Evolutionary conservation across 1,284 basidiomycete genomes (phyloP).

Genomic region (Puccinia novopanici): DNA sequence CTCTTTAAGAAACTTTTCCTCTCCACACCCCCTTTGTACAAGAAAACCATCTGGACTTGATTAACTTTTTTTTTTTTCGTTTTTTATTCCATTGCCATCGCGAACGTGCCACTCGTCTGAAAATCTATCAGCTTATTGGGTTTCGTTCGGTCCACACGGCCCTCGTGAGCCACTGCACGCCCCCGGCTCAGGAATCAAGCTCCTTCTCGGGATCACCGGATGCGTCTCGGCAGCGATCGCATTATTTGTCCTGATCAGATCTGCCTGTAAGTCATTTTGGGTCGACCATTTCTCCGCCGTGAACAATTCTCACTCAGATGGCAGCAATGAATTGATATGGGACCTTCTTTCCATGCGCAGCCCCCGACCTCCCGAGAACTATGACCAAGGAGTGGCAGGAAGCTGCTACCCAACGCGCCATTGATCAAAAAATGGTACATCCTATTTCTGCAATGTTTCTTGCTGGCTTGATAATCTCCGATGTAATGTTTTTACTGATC

Average conservation of each 20-base stretch:
- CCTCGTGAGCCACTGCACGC: slow-evolving; percentile 50
- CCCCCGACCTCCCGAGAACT: slow-evolving; percentile 42
- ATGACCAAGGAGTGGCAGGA: slow-evolving; percentile 51
- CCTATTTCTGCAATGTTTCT: not conserved
- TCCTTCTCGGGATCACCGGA: slow-evolving; percentile 48
- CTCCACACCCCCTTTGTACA: too few species aligned
- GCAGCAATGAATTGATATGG: not conserved
- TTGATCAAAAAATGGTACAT: slow-evolving; percentile 50
- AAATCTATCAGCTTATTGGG: slow-evolving; percentile 41
- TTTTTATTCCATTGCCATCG: not conserved
- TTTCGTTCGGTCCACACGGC: slow-evolving; percentile 50
- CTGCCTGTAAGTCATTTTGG: slow-evolving; percentile 18
- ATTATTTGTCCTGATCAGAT: slow-evolving; percentile 36
- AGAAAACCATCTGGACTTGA: too few species aligned
- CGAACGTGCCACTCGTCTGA: not conserved
- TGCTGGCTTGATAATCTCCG: not conserved
- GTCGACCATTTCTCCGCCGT: not conserved
- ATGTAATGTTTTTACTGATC: not conserved
- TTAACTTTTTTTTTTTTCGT: too few species aligned
- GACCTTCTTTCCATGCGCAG: not conserved
- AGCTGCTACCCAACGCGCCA: slow-evolving; percentile 46
- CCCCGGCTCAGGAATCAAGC: slow-evolving; percentile 50
- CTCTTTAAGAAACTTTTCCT: not conserved
- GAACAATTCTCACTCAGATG: not conserved
- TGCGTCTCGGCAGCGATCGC: slow-evolving; percentile 49